Conservation (phyloP, 108 stramenopile genomes). For the Mediolabrus comicus region DNA sequence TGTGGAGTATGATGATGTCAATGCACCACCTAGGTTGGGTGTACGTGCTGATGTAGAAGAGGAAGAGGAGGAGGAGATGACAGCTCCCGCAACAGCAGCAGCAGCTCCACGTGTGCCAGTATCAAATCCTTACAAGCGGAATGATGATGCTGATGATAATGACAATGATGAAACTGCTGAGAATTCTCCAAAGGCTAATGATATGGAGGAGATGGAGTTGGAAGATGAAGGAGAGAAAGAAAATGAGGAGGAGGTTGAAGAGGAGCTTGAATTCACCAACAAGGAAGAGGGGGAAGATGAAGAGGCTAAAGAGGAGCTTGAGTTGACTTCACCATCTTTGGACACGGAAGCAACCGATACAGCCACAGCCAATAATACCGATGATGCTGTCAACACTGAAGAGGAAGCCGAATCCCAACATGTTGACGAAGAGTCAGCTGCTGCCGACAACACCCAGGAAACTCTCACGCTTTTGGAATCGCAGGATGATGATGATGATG, state of each 20-base stretch:
- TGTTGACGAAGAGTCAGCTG: conserved; percentile 5
- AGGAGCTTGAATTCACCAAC: background rate
- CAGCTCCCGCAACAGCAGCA: conserved; percentile 16
- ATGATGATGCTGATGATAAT: conserved; percentile 34
- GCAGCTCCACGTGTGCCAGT: conserved; percentile 36
- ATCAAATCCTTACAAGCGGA: conserved; percentile 26
- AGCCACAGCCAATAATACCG: background rate
- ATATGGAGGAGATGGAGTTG: background rate
- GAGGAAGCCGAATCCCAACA: background rate
- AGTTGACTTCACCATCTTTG: background rate
- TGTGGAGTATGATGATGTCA: background rate
- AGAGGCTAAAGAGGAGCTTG: background rate
- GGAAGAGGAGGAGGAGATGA: conserved; percentile 39
- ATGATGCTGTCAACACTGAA: background rate
- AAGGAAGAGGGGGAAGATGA: background rate
- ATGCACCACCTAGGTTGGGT: conserved; percentile 27
- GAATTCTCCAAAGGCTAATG: background rate
- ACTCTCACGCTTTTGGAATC: conserved; percentile 29
- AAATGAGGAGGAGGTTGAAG: background rate
- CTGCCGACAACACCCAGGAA: conserved; percentile 21
- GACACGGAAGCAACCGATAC: background rate
- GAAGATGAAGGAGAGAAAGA: conserved; percentile 1
- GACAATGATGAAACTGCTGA: conserved; percentile 9
- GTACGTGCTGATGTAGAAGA: conserved; percentile 30
- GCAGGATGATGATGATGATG: conserved; percentile 14